Percentiles rank a stretch among this genome's conserved stretches.
Conservation (phyloP, 1,284 basidiomycete species). For the Apiotrichum porosum region DNA sequence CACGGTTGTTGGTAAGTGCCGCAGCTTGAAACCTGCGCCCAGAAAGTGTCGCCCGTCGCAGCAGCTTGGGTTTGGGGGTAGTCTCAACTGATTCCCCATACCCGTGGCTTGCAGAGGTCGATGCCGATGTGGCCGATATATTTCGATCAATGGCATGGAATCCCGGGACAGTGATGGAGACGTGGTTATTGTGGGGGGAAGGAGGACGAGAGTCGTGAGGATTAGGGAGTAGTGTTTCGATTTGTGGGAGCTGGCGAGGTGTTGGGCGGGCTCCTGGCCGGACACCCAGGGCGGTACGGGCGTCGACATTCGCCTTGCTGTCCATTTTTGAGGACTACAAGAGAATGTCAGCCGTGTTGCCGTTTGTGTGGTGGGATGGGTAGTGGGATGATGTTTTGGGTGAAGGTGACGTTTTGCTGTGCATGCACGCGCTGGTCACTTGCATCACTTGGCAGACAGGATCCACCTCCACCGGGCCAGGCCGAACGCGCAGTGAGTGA, state of each 20-base stretch:
- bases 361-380: not conserved
- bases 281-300: conserved; percentile 31
- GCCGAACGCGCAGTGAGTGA: no score
- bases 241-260: not conserved
- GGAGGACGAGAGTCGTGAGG: not conserved
- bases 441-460: no score
- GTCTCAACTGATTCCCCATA: no score
- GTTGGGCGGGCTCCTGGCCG: conserved; percentile 33
- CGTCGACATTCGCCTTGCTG: conserved; percentile 23
- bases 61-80: not conserved
- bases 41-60: conserved; percentile 1
- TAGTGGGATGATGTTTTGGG: no score
- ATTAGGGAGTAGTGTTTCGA: not conserved
- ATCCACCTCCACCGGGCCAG: conserved; percentile 13
- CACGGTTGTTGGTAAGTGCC: conserved; percentile 12
- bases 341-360: not conserved
- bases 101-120: no score
- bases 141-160: not conserved
- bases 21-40: conserved; percentile 2
- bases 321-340: conserved; percentile 1
- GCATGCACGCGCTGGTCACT: no score
- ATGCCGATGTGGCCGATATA: not conserved
- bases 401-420: no score
- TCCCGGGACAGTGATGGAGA: not conserved
- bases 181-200: not conserved